Percentiles rank a stretch among this genome's conserved stretches.
Evolutionary conservation across 768 basidiomycete genomes (phyloP).

Genomic region (Boletus sensibilis): DNA sequence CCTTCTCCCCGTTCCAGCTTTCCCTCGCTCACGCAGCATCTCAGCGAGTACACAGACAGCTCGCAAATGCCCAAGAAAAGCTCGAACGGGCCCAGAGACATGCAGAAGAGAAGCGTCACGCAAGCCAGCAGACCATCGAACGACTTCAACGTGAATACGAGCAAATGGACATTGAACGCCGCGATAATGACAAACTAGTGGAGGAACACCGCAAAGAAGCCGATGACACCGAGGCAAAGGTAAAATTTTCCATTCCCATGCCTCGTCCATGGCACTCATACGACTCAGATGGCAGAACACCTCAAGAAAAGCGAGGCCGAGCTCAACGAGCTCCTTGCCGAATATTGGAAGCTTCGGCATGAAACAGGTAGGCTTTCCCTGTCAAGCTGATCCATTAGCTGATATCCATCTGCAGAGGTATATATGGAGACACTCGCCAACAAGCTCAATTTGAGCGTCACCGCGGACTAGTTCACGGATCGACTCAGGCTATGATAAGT

Average conservation of each 20-base stretch:
- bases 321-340: conserved; percentile 74
- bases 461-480: conserved; percentile 19
- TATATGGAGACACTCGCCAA: conserved; percentile 87
- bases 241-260: conserved; percentile 21
- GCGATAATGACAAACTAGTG: conserved; percentile 75
- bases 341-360: conserved; percentile 81
- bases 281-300: conserved; percentile 70
- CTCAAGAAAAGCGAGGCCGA: conserved; percentile 72
- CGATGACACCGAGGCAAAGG: conserved; percentile 66
- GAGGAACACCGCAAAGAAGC: conserved; percentile 75
- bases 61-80: conserved; percentile 79
- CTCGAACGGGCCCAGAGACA: conserved; percentile 75
- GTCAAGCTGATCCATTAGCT: neutral
- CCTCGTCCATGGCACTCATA: neutral
- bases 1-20: neutral
- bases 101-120: conserved; percentile 73
- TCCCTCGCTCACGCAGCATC: neutral
- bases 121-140: conserved; percentile 73
- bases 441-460: conserved; percentile 64
- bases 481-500: conserved; percentile 4
- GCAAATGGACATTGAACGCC: conserved; percentile 70
- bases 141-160: conserved; percentile 77
- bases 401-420: conserved; percentile 49
- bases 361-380: conserved; percentile 55
- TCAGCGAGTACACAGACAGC: conserved; percentile 79